Conservation (phyloP, 257 asterid genomes). For the Primulina eburnea region DNA sequence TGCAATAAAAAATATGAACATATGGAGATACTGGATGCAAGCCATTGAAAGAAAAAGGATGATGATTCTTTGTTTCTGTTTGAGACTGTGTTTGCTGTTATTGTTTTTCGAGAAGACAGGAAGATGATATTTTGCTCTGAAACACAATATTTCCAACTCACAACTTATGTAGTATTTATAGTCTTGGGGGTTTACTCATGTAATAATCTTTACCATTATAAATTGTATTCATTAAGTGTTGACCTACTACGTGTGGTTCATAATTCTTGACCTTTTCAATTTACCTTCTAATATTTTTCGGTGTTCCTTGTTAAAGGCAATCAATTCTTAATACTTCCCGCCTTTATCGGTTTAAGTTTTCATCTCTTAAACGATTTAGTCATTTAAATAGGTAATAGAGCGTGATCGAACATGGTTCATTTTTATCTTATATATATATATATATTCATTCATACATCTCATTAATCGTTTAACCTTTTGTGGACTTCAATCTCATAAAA, state of each 20-base stretch:
- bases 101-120: constrained; percentile 13
- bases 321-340: neutral
- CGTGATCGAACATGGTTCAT: neutral
- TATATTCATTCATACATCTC: neutral
- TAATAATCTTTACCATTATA: constrained; percentile 28
- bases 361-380: neutral
- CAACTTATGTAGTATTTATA: constrained; percentile 38
- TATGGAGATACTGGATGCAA: constrained; percentile 10
- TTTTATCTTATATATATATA: neutral
- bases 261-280: constrained; percentile 21
- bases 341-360: neutral
- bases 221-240: constrained; percentile 26
- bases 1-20: constrained; percentile 38
- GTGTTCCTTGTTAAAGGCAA: neutral
- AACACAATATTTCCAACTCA: constrained; percentile 24
- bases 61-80: neutral
- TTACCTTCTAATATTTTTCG: constrained; percentile 20
- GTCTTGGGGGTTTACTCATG: constrained; percentile 12
- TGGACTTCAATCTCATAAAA: neutral
- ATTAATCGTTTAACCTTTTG: neutral
- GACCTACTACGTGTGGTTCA: constrained; percentile 30
- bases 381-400: neutral
- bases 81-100: neutral
- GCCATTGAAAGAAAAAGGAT: constrained; percentile 36
- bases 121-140: constrained; percentile 25